These are phyloP conservation scores for Fusarium transvaalense DNA, from an alignment of 2,329 filamentous ascomycete genomes.

Conservation along the genomic window DNA sequence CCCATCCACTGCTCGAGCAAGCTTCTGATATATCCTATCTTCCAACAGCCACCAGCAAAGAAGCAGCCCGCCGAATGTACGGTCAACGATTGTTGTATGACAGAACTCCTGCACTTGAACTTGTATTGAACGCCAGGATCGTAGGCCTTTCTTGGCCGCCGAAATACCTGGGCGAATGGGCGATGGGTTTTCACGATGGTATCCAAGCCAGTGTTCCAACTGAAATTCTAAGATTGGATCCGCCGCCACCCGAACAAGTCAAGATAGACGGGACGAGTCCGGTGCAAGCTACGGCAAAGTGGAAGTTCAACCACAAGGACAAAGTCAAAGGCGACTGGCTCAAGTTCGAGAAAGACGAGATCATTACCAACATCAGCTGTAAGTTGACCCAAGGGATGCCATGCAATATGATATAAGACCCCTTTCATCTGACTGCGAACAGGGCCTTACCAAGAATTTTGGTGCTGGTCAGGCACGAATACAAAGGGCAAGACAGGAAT, in stretches of 20 bases:
- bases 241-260: constrained; percentile 61
- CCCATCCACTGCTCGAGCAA: constrained; percentile 59
- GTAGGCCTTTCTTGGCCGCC: constrained; percentile 65
- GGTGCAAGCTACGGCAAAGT: constrained; percentile 63
- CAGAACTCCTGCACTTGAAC: constrained; percentile 60
- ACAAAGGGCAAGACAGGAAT: constrained; percentile 65
- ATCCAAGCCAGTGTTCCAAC: constrained; percentile 62
- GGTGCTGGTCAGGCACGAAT: constrained; percentile 69
- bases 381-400: constrained; percentile 47
- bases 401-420: not conserved
- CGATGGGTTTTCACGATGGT: constrained; percentile 69
- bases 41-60: constrained; percentile 60
- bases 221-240: constrained; percentile 62
- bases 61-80: constrained; percentile 62
- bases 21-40: constrained; percentile 56
- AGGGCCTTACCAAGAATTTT: constrained; percentile 63
- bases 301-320: constrained; percentile 65
- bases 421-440: constrained; percentile 20
- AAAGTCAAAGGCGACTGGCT: constrained; percentile 61
- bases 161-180: constrained; percentile 68
- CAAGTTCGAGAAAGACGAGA: constrained; percentile 74
- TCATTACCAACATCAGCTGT: constrained; percentile 74
- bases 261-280: constrained; percentile 61
- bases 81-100: constrained; percentile 62
- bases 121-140: constrained; percentile 63